Conservation (phyloP, 306 rosid species). For the Lablab purpureus region DNA sequence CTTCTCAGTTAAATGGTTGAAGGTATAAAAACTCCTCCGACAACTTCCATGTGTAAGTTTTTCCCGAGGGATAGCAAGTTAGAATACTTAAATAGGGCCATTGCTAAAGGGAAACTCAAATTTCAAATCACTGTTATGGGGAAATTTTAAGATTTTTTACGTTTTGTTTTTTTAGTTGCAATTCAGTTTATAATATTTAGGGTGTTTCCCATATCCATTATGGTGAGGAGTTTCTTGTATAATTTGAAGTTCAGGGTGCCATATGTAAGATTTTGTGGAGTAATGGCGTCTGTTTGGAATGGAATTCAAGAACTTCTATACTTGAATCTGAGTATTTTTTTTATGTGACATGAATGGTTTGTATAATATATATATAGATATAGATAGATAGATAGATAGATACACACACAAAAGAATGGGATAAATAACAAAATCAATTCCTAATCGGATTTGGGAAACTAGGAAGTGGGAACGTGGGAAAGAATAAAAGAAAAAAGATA, state of each 20-base stretch:
- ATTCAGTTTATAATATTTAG: background rate
- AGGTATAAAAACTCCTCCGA: slow-evolving; percentile 57
- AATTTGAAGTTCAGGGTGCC: slow-evolving; percentile 25
- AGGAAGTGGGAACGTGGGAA: no score
- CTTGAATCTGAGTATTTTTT: background rate
- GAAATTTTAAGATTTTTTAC: background rate
- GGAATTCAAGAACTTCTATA: background rate
- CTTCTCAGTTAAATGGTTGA: slow-evolving; percentile 94
- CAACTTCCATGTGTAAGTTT: slow-evolving; percentile 31
- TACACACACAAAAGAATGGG: no score
- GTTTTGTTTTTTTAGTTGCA: background rate
- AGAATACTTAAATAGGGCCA: slow-evolving; percentile 8
- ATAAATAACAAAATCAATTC: no score
- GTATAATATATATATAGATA: no score
- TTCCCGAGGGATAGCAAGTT: slow-evolving; percentile 25
- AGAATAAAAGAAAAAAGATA: no score
- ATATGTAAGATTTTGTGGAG: slow-evolving; percentile 24
- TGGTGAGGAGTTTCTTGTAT: slow-evolving; percentile 15
- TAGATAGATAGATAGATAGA: no score
- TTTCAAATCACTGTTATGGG: slow-evolving; percentile 1
- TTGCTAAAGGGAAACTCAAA: slow-evolving; percentile 36
- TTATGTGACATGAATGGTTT: background rate
- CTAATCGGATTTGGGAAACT: no score
- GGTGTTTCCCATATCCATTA: slow-evolving; percentile 26
- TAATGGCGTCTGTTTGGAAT: background rate